Evolutionary conservation across 208 protist genomes (phyloP), one percentile per base, ranked within the genome.

Genomic region (Leishmania gerbilli): DNA sequence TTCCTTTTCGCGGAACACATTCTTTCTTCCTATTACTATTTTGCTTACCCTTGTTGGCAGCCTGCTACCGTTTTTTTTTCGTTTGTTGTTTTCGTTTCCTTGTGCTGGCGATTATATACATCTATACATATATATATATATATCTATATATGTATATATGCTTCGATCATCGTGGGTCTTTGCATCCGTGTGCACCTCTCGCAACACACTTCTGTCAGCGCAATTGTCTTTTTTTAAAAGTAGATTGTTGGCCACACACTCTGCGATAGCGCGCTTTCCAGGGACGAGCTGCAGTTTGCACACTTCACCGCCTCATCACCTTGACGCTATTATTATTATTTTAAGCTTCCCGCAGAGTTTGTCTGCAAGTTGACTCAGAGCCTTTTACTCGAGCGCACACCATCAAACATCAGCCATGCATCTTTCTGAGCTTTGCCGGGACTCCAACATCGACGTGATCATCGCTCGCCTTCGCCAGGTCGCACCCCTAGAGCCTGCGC

Each of bases 391-490:
- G 1, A 53, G 27, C 45, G 45, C 45, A 74, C 47, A 53, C 24
- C 19, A 45, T 74, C 53, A 34, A 24, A 51, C 53, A 62, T 37
- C 40, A 45, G 40, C 55, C 40, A 75, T 84, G 74, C 90, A 97
- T 71, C 85, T 97, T 34, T 95, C 93, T 4, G 91, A 95, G 79
- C 78, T 97, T 62, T 97, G 93, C 79, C 86, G 86, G 51, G 85
- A 83, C 21, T 87, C 77, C 60, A 86, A 93, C 71, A 75, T 95
- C 4, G 88, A 90, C 13, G 84, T 83, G 19, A 90, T 97, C 81
- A 68, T 87, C 11, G 67, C 83, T 19, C 80, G 68, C 47, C 89
- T 97, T 24, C 89, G 81, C 3, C 78, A 89, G 74, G 53, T 92
- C 2, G 89, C 74, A 9, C 84, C 87, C 21, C 37, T 81, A 13